Base-by-base conservation (phyloP, 345 rosid genomes). In the Laguncularia racemosa region DNA sequence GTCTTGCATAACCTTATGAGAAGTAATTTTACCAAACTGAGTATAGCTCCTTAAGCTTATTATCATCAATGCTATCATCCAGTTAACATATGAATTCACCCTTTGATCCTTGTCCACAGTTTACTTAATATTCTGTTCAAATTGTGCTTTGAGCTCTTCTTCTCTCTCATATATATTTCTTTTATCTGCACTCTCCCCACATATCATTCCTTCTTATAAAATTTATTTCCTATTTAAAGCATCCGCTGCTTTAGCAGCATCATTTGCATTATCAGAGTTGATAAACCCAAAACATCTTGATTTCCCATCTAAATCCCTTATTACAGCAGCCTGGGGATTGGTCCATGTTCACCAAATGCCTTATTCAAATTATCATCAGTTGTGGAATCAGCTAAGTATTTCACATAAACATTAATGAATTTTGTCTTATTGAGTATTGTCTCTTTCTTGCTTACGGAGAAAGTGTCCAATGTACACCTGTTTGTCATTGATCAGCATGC, bases 1-100 rank as follows among this genome's bases (percentile, higher is more conserved):
- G 67, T 92, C 97, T 40, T 84, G 83, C 98, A 92, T 83, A 52
- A 89, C 91, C 98, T 92, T 92, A 83, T 82, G 86, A 6, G 98
- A 92, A 3, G 89, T 76, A 59, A 92, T 78, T 20, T 77, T 76
- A 69, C 98, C 98, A 77, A 77, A 92, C 52, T 80, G 89, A 58
- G 44, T 89, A 92, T 16, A 86, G 71, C 58, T 86, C 96, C 78
- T 75, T 92, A 38, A 92, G 76, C 60, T 73, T 85, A 15, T 86
- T 97, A 83, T 92, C 97, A 65, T 71, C 81, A 48, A 93, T 79
- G 57, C 78, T 65, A 68, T 89, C 99, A 80, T 89, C 89, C 69
- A 89, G 70, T 93, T 93, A 33, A 86, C 50, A 62, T 86, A 92
- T 74, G 89, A 73, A 74, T 86, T 89, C 18, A 79, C 70, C 11